Base-by-base conservation (phyloP, 2,329 filamentous ascomycete genomes). In the Aureobasidium sp. region DNA sequence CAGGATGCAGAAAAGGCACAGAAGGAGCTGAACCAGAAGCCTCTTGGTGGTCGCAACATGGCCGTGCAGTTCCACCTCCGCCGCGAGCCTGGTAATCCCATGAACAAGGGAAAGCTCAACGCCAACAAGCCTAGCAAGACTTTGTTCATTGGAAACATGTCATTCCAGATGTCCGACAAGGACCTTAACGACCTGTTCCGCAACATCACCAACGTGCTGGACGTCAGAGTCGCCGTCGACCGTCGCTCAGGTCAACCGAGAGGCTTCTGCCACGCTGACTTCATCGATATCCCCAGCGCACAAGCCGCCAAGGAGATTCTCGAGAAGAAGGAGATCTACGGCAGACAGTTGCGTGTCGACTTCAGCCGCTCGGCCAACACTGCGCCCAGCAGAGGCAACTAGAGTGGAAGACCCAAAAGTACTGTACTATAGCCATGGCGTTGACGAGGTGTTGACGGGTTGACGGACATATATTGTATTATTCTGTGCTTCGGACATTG, bases 231-330 rank as follows among this genome's bases (percentile, higher is more conserved):
- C 62, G 88, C 91, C 57, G 88, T 94, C 68, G 90, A 96, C 75
- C 84, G 89, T 69, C 82, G 85, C 66, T 92, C 89, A 7, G 91
- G 91, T 50, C 87, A 89, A 76, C 88, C 89, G 41, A 82, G 89
- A 72, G 92, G 92, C 65, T 96, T 94, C 72, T 89, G 87, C 24
- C 91, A 96, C 72, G 88, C 87, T 53, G 90, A 95, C 71, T 96
- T 96, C 73, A 70, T 82, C 47, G 84, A 89, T 68, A 72, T 86
- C 43, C 81, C 85, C 65, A 84, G 84, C 65, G 89, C 90, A n/a
- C 69, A 76, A 61, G 78, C 77, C 65, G 91, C 84, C 0, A 78
- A 78, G 68, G 81, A 85, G 61, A 67, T 78, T 15, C 77, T 96
- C 43, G 66, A 73, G 59, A 74, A 76, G 26, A 83, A 84, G 73